Evolutionary conservation across 352 stramenopile genomes (phyloP).

Genomic region (Globisporangium solare): DNA sequence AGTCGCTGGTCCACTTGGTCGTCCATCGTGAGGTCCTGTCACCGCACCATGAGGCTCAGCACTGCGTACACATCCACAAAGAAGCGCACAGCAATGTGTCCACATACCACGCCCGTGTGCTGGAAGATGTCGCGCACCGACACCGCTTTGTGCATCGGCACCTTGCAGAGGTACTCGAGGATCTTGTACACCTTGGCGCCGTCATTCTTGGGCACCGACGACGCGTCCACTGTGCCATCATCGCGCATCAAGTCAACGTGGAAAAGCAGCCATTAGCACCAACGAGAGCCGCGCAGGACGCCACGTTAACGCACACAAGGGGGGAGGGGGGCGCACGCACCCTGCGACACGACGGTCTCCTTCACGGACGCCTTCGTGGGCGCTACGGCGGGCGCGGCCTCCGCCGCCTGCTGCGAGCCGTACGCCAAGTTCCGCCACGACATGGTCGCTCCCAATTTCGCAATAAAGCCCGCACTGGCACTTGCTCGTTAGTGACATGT

Average conservation of each 20-base stretch:
- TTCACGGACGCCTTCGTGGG: conserved; percentile 42
- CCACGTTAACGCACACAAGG: background rate
- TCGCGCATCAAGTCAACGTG: background rate
- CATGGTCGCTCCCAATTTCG: conserved; percentile 18
- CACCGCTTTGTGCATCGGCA: conserved; percentile 75
- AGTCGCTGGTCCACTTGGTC: conserved; percentile 81
- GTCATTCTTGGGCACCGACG: conserved; percentile 79
- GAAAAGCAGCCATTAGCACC: background rate
- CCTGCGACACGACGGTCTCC: conserved; percentile 60
- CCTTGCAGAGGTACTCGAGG: conserved; percentile 78
- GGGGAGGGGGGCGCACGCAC: conserved; percentile 19
- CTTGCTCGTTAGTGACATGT: no score
- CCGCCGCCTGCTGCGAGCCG: conserved; percentile 67
- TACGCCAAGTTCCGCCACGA: conserved; percentile 81
- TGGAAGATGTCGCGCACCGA: conserved; percentile 70
- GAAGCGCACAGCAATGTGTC: background rate
- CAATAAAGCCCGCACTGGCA: background rate
- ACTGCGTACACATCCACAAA: background rate
- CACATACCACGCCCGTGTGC: conserved; percentile 77
- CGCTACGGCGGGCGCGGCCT: conserved; percentile 55
- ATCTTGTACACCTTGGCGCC: conserved; percentile 86
- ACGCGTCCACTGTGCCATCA: conserved; percentile 53
- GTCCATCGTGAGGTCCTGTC: conserved; percentile 69
- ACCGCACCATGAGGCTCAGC: background rate
- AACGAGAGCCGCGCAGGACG: no score